Percentiles rank a stretch among this genome's conserved stretches.
Evolutionary conservation across 2,329 filamentous ascomycete species (phyloP).

Genomic region (Elsinoe fawcettii): DNA sequence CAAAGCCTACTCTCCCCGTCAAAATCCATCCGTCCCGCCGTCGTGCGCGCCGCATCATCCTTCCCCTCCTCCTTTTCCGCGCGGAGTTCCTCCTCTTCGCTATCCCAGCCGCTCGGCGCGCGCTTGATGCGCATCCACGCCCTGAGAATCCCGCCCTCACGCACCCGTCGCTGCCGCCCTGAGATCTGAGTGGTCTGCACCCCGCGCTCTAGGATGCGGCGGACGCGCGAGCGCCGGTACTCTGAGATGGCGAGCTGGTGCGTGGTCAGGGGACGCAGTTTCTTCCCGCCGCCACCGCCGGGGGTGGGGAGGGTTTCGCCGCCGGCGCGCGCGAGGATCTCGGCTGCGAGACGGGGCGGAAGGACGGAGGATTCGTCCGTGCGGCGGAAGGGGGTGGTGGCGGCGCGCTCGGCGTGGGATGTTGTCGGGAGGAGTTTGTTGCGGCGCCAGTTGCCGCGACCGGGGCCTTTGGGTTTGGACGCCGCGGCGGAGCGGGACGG

Average conservation of each 20-base stretch:
- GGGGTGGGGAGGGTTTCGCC: slow-evolving; percentile 29
- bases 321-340: slow-evolving; percentile 6
- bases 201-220: slow-evolving; percentile 70
- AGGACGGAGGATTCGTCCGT: slow-evolving; percentile 19
- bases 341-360: slow-evolving; percentile 16
- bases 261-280: slow-evolving; percentile 68
- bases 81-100: slow-evolving; percentile 33
- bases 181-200: slow-evolving; percentile 59
- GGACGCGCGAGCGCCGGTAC: slow-evolving; percentile 70
- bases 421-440: slow-evolving; percentile 23
- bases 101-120: slow-evolving; percentile 40
- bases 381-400: slow-evolving; percentile 7
- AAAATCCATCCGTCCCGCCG: neutral
- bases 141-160: slow-evolving; percentile 59
- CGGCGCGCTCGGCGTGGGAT: slow-evolving; percentile 29
- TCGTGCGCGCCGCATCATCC: slow-evolving; percentile 26
- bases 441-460: slow-evolving; percentile 44
- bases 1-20: slow-evolving; percentile 1
- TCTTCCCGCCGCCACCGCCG: slow-evolving; percentile 34
- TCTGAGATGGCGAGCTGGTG: slow-evolving; percentile 76
- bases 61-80: slow-evolving; percentile 25
- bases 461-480: slow-evolving; percentile 33
- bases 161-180: slow-evolving; percentile 53
- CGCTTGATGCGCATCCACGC: slow-evolving; percentile 56
- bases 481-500: slow-evolving; percentile 25